phyloP scores from a whole-genome alignment of 169 alveolate species.

The Blepharisma undulans region DNA sequence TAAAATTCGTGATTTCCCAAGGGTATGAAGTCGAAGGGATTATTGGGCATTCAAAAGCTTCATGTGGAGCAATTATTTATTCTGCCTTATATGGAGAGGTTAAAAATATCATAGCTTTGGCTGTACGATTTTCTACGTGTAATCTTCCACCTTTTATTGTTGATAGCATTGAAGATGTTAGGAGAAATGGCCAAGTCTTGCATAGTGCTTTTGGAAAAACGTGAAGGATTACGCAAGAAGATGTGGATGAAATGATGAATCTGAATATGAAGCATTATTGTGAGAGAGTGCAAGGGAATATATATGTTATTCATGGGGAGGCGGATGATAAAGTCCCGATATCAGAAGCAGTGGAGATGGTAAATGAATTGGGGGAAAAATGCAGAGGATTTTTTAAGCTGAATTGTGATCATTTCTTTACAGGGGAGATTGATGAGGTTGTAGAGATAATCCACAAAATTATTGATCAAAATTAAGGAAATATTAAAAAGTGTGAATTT shows the following conservation, averaged over 20 bases:
- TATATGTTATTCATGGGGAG: not conserved
- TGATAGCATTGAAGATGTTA: not conserved
- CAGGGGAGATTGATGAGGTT: too few relatives aligned
- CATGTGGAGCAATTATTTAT: not conserved
- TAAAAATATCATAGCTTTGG: not conserved
- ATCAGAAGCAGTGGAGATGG: too few relatives aligned
- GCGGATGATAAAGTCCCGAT: not conserved
- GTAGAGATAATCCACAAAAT: too few relatives aligned
- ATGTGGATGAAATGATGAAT: not conserved
- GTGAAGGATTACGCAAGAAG: not conserved
- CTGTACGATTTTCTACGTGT: not conserved
- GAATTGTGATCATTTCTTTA: too few relatives aligned
- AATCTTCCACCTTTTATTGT: not conserved
- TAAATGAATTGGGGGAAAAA: too few relatives aligned
- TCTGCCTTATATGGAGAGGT: not conserved
- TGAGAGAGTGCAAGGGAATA: not conserved
- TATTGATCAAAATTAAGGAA: too few relatives aligned
- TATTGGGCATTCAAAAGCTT: conserved; percentile 29
- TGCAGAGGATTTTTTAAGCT: too few relatives aligned
- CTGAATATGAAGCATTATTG: not conserved
- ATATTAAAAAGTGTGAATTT: too few relatives aligned
- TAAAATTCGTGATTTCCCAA: not conserved
- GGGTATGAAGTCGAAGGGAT: not conserved
- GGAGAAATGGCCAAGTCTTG: not conserved
- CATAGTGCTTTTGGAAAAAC: not conserved